Evolutionary conservation across 1,284 basidiomycete species (phyloP).

Genomic region (Apiotrichum siamense): DNA sequence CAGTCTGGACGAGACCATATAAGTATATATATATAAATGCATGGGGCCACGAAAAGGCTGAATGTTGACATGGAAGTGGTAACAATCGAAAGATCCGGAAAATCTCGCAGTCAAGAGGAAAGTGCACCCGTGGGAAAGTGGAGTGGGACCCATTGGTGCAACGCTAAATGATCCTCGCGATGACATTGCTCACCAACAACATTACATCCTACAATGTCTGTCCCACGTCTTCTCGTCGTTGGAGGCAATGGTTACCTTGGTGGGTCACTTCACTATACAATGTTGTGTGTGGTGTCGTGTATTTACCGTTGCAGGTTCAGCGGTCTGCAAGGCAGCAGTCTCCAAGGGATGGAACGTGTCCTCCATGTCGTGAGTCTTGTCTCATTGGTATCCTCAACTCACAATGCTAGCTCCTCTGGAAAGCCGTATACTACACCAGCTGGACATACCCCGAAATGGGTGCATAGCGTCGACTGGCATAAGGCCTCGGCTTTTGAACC

Average conservation of each 20-base stretch:
- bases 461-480: constrained; percentile 68
- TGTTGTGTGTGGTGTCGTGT: too few relatives aligned
- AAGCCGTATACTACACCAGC: constrained; percentile 76
- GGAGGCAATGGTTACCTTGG: constrained; percentile 95
- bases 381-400: background rate
- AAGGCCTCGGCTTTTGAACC: constrained; percentile 72
- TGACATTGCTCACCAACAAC: too few relatives aligned
- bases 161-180: too few relatives aligned
- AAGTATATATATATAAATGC: too few relatives aligned
- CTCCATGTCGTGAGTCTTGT: constrained; percentile 65
- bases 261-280: constrained; percentile 45
- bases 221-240: constrained; percentile 63
- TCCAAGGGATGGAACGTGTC: constrained; percentile 77
- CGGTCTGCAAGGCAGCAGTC: constrained; percentile 80
- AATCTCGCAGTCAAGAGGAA: too few relatives aligned
- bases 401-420: constrained; percentile 71
- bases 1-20: too few relatives aligned
- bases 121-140: too few relatives aligned
- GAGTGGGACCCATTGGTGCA: too few relatives aligned
- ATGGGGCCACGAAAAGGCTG: too few relatives aligned
- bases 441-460: constrained; percentile 84
- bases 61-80: too few relatives aligned
- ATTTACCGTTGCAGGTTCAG: constrained; percentile 64
- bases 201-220: constrained; percentile 3
- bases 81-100: too few relatives aligned